Base-by-base conservation (phyloP, 2,329 filamentous ascomycete genomes). In the Microdochium trichocladiopsis region DNA sequence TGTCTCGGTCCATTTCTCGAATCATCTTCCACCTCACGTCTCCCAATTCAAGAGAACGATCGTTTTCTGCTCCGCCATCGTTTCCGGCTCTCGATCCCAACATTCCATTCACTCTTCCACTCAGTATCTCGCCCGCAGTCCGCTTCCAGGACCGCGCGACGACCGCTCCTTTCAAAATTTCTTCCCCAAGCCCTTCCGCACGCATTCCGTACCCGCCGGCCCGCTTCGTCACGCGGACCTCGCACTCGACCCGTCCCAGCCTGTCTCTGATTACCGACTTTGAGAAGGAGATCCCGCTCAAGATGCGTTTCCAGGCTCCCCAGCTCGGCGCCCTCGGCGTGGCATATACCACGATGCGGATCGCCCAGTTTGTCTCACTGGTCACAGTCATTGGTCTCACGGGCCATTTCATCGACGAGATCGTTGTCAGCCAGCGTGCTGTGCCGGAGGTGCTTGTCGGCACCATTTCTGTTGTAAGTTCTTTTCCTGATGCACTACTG, bases 321-420 rank as follows among this genome's bases (percentile, higher is more conserved):
- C 69, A 77, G 69, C 73, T 86, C 68, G 86, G 88, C 61, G 86
- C 87, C 66, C 73, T 94, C 59, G 90, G 88, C 67, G 83, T 86
- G 61, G 87, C 87, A 60, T 95, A 95, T 73, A 83, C 88, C 53
- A 74, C 83, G 58, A 80, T 87, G 59, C 86, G 92, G 48, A 76
- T 79, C 53, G 76, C 92, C 59, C 85, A 95, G 66, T 77, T 82
- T 54, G 71, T 87, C 56, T 82, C 82, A 24, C 85, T 96, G 64
- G 76, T 94, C 53, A 76, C 84, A 53, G 83, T 94, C 58, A 86
- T 95, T 58, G 90, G 90, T 47, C 82, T 96, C 67, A 84, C 84
- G 1, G 82, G 87, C 62, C 90, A 92, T 69, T 95, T 96, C 69
- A 85, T 95, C 62, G 78, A 84, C 23, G 79, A 88, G 60, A 90